Evolutionary conservation across 345 rosid genomes (phyloP), one percentile per base, ranked within the genome.

Genomic region (Hibiscus syriacus): DNA sequence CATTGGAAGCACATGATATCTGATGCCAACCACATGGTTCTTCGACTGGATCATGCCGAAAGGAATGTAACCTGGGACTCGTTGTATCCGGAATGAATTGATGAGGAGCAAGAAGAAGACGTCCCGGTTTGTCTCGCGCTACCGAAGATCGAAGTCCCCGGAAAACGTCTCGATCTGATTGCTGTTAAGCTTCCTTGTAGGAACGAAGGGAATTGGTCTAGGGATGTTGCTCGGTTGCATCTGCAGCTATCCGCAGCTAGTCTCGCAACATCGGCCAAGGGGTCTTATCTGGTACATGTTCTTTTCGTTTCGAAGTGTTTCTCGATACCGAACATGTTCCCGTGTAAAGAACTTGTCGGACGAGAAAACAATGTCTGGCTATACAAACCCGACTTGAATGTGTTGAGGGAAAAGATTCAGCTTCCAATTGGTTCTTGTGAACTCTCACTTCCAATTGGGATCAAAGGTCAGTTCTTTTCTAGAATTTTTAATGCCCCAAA

Each of bases 361-460:
- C 83, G 82, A 5, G 73, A 76, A 71, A 88, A 91, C 16, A 74
- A 85, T 63, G 81, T 79, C 25, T 87, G 97, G 99, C 74, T 91
- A 38, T 91, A 91, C 72, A 81, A 73, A 73, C 93, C 96, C 57
- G 82, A 86, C 73, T 80, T 80, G 67, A 81, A 84, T 79, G 73
- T 70, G 53, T 62, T 91, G 78, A 83, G 95, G 67, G 87, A 86
- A 56, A 91, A 89, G 73, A 57, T 85, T 49, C 92, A 86, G 74
- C 96, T 91, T 49, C 96, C 99, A 1, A 68, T 78, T 25, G 99
- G 99, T 20, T 94, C 99, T 55, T 94, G 99, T 67, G 99, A 91
- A 76, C 96, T 94, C 49, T 81, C 97, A 36, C 92, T 89, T 74
- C 92, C 99, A 23, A 77, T 94, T n/a, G 78, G 84, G 36, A 81